Base-by-base conservation (phyloP, 176 grass and related monocot species). In the Melocanna baccifera region DNA sequence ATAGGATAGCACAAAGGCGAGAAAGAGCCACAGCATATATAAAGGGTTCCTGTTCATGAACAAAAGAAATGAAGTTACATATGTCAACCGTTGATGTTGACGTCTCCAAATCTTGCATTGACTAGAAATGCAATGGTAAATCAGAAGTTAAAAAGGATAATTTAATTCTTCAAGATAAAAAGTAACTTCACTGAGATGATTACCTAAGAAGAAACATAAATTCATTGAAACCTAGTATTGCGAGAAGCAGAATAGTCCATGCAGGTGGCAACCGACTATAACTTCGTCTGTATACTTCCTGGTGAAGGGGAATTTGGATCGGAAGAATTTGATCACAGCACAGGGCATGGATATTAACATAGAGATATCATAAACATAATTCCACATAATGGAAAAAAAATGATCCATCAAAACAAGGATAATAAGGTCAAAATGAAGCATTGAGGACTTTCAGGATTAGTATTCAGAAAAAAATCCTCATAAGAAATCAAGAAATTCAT, bases 141-240 rank as follows among this genome's bases (percentile, higher is more conserved):
- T 23, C 43, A 23, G 18, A 83, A 34, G 40, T 63, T 59, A 67
- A 73, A 51, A 62, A 50, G 45, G 0, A 37, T 10, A 63, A 85
- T 43, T 45, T n/a, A 80, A 63, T 61, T 80, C 22, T 71, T 48
- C 18, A 50, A 36, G 41, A 18, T 71, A 47, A 25, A 37, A 85
- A 51, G 34, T 61, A 19, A 80, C 76, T 69, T 70, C 42, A 19
- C 28, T 30, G 52, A 22, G 71, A 82, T 47, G 57, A 75, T 77
- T 68, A 97, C 94, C 94, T 94, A 29, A 94, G 80, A 94, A 97
- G 76, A 73, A 94, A 91, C 90, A 94, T 86, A 69, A 92, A 83
- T 69, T 94, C 94, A 77, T 97, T 92, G 84, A 89, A 97, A 57
- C 94, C 94, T 48, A 97, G 86, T 30, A 88, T 57, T 76, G 89